Base-by-base conservation (phyloP, 1,139 yeast species). In the Keqinozyma sinolaborantium region DNA sequence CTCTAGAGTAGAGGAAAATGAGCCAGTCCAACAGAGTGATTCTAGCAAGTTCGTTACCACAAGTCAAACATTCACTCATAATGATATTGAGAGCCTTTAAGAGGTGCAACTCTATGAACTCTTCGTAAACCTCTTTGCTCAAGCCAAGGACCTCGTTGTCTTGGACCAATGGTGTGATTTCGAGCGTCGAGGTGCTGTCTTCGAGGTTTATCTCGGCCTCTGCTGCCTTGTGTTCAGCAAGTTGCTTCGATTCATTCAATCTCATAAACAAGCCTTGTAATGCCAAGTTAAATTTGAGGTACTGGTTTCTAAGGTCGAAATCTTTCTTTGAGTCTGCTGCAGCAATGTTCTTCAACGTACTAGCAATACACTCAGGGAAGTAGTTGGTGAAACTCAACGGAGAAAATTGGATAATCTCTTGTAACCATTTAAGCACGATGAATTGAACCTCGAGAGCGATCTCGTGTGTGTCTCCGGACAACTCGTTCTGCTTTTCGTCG, bases 21-120 rank as follows among this genome's bases (percentile, higher is more conserved):
- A 94, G 66, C 98, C 98, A 94, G 44, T 90, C 96, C 28, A 94
- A 64, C 13, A 95, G 84, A 0, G 95, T 88, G 13, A 88, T 73
- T 41, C 94, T 69, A 0, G 97, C 85, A 23, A 82, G 77, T 42
- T 87, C 95, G 45, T 86, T 83, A 35, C 54, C 39, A 9, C 61
- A 56, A 20, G 58, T 55, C 16, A 64, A 51, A 36, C 65, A 67
- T 41, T 65, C 70, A 26, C 54, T 50, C 48, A 61, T 58, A 9
- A 67, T 63, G 2, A 56, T 53, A 20, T 56, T 54, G 25, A 68
- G 50, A 0, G 70, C 64, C 11, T 49, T 45, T 5, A 57, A 55
- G 31, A 69, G 52, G 32, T 68, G 65, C 23, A 56, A 48, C 39
- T 68, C 73, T 23, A 62, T 51, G 34, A 66, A 67, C 30, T 66